A percentile compares a stretch with the other conserved stretches of the same genome.
Conservation (phyloP, 2,329 filamentous ascomycete genomes). For the Colletotrichum salicis region DNA sequence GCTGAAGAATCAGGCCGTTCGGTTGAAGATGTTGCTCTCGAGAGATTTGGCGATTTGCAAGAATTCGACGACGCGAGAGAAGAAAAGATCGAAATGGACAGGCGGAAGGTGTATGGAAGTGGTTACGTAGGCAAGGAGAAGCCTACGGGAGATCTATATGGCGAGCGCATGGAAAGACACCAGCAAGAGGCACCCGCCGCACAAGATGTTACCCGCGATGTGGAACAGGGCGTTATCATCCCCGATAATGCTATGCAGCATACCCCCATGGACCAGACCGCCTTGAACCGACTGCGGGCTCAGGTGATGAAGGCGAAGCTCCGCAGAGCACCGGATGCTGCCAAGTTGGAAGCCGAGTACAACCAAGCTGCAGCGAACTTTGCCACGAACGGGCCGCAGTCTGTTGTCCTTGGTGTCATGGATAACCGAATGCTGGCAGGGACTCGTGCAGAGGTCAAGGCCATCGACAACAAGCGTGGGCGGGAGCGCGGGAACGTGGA, state of each 20-base stretch:
- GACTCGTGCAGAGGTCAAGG: constrained; percentile 76
- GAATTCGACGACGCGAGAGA: constrained; percentile 94
- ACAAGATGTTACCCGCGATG: constrained; percentile 38
- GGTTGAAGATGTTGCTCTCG: constrained; percentile 84
- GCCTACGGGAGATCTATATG: constrained; percentile 86
- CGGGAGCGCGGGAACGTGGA: constrained; percentile 85
- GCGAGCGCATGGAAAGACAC: constrained; percentile 75
- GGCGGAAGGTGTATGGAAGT: constrained; percentile 82
- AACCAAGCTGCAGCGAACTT: constrained; percentile 76
- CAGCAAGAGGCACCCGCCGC: constrained; percentile 48
- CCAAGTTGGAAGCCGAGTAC: constrained; percentile 84
- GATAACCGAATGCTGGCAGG: constrained; percentile 90
- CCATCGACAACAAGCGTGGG: constrained; percentile 82
- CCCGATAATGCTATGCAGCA: constrained; percentile 62
- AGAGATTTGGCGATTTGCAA: constrained; percentile 82
- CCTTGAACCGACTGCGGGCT: constrained; percentile 88
- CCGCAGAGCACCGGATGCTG: constrained; percentile 78
- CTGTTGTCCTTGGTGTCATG: constrained; percentile 87
- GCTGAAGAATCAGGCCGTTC: constrained; percentile 78
- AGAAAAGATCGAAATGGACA: constrained; percentile 89
- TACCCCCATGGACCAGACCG: constrained; percentile 76
- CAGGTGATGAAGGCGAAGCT: constrained; percentile 97
- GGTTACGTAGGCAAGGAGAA: constrained; percentile 88
- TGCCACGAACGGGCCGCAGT: constrained; percentile 66
- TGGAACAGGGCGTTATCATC: constrained; percentile 67